Evolutionary conservation across 345 rosid genomes (phyloP).

Genomic region (Salix koriyanagi): DNA sequence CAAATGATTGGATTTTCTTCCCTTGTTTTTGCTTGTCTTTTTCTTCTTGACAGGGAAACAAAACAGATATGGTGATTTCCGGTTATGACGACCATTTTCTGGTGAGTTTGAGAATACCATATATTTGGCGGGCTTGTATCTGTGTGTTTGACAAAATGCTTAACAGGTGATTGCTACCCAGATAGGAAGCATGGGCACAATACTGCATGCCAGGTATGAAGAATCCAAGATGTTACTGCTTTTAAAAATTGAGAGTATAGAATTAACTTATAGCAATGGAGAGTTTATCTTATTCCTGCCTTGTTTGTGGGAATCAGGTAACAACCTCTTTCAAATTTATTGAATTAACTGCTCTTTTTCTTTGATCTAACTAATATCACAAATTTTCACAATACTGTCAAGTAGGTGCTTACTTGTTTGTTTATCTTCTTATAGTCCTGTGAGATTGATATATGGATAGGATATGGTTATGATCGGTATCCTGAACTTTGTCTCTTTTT

Average conservation of each 20-base stretch:
- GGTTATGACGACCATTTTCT: conserved; percentile 72
- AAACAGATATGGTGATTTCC: conserved; percentile 71
- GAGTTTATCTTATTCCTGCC: too few species aligned
- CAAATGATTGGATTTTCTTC: neutral
- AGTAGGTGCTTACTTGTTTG: neutral
- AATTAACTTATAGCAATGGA: too few species aligned
- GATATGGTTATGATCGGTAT: neutral
- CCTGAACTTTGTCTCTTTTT: too few species aligned
- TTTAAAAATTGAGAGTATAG: neutral
- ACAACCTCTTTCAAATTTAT: neutral
- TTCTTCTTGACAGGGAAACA: conserved; percentile 58
- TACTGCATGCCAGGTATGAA: conserved; percentile 70
- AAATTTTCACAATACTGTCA: neutral
- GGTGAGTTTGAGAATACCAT: conserved; percentile 47
- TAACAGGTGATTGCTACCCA: conserved; percentile 80
- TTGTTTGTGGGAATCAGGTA: neutral
- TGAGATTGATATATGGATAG: neutral
- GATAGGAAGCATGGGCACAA: conserved; percentile 84
- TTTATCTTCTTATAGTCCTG: neutral
- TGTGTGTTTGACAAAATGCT: conserved; percentile 7
- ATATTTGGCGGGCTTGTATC: neutral
- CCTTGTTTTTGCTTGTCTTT: neutral
- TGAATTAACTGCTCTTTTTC: neutral
- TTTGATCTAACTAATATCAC: neutral
- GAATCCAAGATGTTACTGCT: neutral